phyloP scores from a whole-genome alignment of 345 rosid species.

The Arabidopsis thaliana region TAIR10.1 NC_003070.9:3984001-3984500 shows the following conservation, averaged over 20 bases:
- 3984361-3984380: conserved; percentile 6
- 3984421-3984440: conserved; percentile 92
- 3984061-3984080: conserved; percentile 82
- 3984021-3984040: conserved; percentile 92
- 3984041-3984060: conserved; percentile 80
- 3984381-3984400: conserved; percentile 3
- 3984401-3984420: conserved; percentile 58
- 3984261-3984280: conserved; percentile 78
- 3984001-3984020: conserved; percentile 71
- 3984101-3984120: conserved; percentile 25
- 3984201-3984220: neutral
- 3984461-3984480: conserved; percentile 94
- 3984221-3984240: conserved; percentile 17
- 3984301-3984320: conserved; percentile 80
- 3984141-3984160: conserved; percentile 1
- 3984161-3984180: conserved; percentile 6
- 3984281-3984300: conserved; percentile 88
- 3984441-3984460: conserved; percentile 91
- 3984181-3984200: conserved; percentile 15
- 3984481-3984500: conserved; percentile 78
- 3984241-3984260: conserved; percentile 57
- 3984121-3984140: neutral
- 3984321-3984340: conserved; percentile 75
- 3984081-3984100: conserved; percentile 25
- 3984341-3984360: neutral